phyloP scores from a whole-genome alignment of 2,329 filamentous ascomycete species.

The Spiromastix sp. region DNA sequence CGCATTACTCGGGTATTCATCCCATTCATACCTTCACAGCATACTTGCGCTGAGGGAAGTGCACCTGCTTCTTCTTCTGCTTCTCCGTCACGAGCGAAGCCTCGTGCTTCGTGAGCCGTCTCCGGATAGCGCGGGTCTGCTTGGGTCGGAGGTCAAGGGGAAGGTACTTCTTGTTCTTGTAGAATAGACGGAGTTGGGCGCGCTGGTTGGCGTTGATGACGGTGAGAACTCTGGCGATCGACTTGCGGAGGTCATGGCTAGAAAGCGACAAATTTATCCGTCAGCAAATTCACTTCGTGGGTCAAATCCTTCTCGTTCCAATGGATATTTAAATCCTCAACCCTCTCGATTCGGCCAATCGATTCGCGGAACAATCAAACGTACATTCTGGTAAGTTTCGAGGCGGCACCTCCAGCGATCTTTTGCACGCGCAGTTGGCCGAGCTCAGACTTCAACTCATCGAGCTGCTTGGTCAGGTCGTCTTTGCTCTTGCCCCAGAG shows the following conservation, averaged over 20 bases:
- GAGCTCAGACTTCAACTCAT: conserved; percentile 92
- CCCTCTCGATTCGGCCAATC: conserved; percentile 1
- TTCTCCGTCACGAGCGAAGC: conserved; percentile 75
- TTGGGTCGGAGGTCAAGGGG: conserved; percentile 97
- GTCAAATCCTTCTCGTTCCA: conserved; percentile 6
- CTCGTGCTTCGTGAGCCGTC: conserved; percentile 88
- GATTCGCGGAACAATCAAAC: conserved; percentile 25
- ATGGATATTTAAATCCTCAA: conserved; percentile 4
- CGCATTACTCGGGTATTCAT: too few species aligned
- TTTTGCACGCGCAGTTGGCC: conserved; percentile 96
- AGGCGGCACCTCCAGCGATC: conserved; percentile 81
- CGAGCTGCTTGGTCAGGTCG: conserved; percentile 89
- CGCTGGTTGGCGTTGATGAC: conserved; percentile 99
- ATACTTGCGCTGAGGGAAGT: conserved; percentile 98
- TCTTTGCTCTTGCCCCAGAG: conserved; percentile 99
- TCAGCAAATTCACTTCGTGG: conserved; percentile 9
- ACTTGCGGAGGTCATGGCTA: conserved; percentile 98
- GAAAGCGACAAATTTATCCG: conserved; percentile 16
- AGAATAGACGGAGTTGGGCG: conserved; percentile 95
- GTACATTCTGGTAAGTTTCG: conserved; percentile 97
- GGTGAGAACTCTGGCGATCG: conserved; percentile 96
- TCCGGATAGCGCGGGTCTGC: conserved; percentile 95
- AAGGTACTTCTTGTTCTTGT: conserved; percentile 99
- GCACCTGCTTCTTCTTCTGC: conserved; percentile 88
- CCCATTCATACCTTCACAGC: conserved; percentile 82